phyloP scores from a whole-genome alignment of 1,139 yeast genomes.

The Geotrichum restrictum region DNA sequence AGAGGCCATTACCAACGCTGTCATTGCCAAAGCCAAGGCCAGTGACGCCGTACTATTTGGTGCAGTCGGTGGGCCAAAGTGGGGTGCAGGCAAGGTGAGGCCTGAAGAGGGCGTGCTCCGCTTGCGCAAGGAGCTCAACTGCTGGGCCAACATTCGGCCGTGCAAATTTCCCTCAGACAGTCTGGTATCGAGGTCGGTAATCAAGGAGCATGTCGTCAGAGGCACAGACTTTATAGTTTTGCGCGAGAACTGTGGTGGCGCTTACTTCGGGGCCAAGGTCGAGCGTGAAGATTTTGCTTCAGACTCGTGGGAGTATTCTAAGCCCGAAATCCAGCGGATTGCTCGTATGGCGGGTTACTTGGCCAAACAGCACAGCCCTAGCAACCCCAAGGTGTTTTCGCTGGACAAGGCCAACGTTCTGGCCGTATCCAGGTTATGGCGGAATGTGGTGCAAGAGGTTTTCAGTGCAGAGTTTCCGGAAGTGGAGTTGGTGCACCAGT shows the following conservation, averaged over 20 bases:
- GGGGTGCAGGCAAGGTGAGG: slow-evolving; percentile 73
- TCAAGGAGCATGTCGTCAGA: slow-evolving; percentile 63
- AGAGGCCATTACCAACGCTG: slow-evolving; percentile 70
- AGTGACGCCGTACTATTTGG: slow-evolving; percentile 88
- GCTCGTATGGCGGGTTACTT: slow-evolving; percentile 86
- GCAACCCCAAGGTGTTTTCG: slow-evolving; percentile 72
- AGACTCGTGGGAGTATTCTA: slow-evolving; percentile 77
- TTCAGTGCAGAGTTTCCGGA: slow-evolving; percentile 72
- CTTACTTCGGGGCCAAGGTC: slow-evolving; percentile 77
- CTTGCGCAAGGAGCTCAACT: slow-evolving; percentile 73
- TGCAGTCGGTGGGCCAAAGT: slow-evolving; percentile 94
- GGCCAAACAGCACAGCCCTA: slow-evolving; percentile 71
- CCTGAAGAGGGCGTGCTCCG: slow-evolving; percentile 81
- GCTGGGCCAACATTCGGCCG: slow-evolving; percentile 83
- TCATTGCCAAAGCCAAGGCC: slow-evolving; percentile 65
- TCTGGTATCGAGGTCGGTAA: slow-evolving; percentile 67
- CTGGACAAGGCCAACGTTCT: slow-evolving; percentile 83
- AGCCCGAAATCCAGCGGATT: slow-evolving; percentile 74
- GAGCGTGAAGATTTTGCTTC: slow-evolving; percentile 74
- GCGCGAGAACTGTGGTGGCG: slow-evolving; percentile 85
- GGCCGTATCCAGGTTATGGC: slow-evolving; percentile 83
- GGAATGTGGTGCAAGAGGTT: slow-evolving; percentile 72
- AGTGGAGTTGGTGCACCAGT: slow-evolving; percentile 68
- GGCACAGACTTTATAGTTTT: slow-evolving; percentile 81
- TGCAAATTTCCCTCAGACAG: slow-evolving; percentile 76